phyloP scores from a whole-genome alignment of 768 basidiomycete genomes.

The Hypholoma sublateritium region DNA sequence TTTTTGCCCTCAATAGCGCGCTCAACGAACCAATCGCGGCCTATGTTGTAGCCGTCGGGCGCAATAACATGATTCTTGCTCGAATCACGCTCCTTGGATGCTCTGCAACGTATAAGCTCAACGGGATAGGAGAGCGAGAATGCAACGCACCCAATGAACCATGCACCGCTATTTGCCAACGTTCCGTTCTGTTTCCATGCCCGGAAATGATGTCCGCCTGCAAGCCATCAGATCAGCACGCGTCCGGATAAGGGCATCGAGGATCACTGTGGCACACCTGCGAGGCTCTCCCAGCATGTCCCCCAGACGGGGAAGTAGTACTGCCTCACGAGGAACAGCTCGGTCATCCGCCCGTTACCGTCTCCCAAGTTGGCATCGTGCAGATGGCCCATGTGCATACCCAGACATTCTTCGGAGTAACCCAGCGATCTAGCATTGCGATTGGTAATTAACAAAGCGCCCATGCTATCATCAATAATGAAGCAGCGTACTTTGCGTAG shows the following conservation, averaged over 20 bases:
- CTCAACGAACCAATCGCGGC: slow-evolving; percentile 76
- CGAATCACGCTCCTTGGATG: slow-evolving; percentile 72
- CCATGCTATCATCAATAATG: neutral
- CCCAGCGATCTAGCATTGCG: slow-evolving; percentile 61
- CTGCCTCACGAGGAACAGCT: slow-evolving; percentile 76
- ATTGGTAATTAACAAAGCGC: neutral
- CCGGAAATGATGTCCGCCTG: slow-evolving; percentile 83
- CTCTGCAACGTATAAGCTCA: slow-evolving; percentile 37
- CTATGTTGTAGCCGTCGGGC: slow-evolving; percentile 78
- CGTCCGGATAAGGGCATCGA: neutral
- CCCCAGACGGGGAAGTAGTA: slow-evolving; percentile 77
- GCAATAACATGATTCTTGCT: slow-evolving; percentile 70
- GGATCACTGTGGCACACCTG: slow-evolving; percentile 38
- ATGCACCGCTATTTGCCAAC: slow-evolving; percentile 67
- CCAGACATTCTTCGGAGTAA: slow-evolving; percentile 80
- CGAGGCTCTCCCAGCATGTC: slow-evolving; percentile 86
- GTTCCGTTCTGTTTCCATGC: slow-evolving; percentile 88
- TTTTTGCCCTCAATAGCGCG: slow-evolving; percentile 58
- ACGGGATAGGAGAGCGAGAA: neutral
- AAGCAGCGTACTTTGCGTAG: slow-evolving; percentile 59
- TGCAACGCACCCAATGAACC: slow-evolving; percentile 73
- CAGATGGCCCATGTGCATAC: slow-evolving; percentile 70
- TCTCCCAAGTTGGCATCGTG: slow-evolving; percentile 86
- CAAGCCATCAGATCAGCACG: neutral
- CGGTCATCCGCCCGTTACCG: slow-evolving; percentile 66